phyloP scores from a whole-genome alignment of 345 rosid species.

The Lagerstroemia speciosa region DNA sequence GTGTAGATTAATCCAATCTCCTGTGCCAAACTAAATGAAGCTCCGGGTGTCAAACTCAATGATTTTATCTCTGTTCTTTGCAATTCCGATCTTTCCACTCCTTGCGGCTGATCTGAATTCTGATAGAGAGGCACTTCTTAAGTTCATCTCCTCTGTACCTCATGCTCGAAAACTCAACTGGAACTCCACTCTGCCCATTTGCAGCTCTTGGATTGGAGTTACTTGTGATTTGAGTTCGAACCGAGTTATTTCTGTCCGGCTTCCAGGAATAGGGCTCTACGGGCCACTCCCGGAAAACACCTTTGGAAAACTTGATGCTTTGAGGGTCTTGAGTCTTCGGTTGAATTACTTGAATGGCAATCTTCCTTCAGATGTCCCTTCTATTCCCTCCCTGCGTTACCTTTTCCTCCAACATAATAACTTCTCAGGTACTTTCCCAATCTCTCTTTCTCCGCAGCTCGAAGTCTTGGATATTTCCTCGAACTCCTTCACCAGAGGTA shows the following conservation, averaged over 20 bases:
- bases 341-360: slow-evolving; percentile 55
- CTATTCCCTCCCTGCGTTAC: slow-evolving; percentile 44
- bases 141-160: slow-evolving; percentile 57
- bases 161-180: slow-evolving; percentile 73
- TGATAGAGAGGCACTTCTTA: slow-evolving; percentile 69
- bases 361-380: slow-evolving; percentile 57
- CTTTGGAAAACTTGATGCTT: slow-evolving; percentile 45
- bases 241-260: slow-evolving; percentile 41
- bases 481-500: slow-evolving; percentile 49
- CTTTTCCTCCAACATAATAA: slow-evolving; percentile 60
- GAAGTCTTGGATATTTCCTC: slow-evolving; percentile 52
- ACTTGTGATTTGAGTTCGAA: slow-evolving; percentile 31
- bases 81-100: slow-evolving; percentile 19
- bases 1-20: not conserved
- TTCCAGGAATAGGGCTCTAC: slow-evolving; percentile 62
- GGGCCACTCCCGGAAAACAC: slow-evolving; percentile 51
- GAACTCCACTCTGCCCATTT: slow-evolving; percentile 38
- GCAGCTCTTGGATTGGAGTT: slow-evolving; percentile 62
- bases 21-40: slow-evolving; percentile 16
- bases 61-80: slow-evolving; percentile 6
- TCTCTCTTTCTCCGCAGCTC: slow-evolving; percentile 30
- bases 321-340: slow-evolving; percentile 56
- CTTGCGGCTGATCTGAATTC: slow-evolving; percentile 42
- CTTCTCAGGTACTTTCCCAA: slow-evolving; percentile 45
- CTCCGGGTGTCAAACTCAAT: slow-evolving; percentile 1